Conservation (phyloP, 768 basidiomycete genomes). For the Leccinum fibrillosum region DNA sequence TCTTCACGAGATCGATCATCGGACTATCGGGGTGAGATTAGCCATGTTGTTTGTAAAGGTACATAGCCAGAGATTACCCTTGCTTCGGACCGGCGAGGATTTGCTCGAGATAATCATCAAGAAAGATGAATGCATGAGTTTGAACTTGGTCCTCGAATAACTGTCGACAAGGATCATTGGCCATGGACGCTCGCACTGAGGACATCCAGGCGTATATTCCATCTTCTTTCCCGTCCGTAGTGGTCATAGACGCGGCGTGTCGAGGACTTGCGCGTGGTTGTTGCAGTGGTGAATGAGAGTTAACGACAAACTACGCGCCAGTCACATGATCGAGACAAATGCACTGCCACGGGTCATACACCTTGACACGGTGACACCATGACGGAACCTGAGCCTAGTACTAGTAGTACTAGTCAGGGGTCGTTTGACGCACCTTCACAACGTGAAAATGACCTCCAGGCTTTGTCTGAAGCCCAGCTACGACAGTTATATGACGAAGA, state of each 20-base stretch:
- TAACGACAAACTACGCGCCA: conserved; percentile 24
- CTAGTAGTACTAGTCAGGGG: not conserved
- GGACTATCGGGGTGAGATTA: conserved; percentile 39
- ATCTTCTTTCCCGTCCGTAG: conserved; percentile 11
- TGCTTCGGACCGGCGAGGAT: conserved; percentile 64
- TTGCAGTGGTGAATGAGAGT: not conserved
- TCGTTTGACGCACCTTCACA: not conserved
- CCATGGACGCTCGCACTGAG: conserved; percentile 64
- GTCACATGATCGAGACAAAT: conserved; percentile 25
- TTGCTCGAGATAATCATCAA: conserved; percentile 72
- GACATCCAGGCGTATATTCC: conserved; percentile 72
- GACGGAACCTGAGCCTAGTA: conserved; percentile 4
- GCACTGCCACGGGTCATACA: not conserved
- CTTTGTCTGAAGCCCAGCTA: conserved; percentile 50
- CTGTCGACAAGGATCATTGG: conserved; percentile 66
- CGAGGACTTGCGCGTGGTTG: not conserved
- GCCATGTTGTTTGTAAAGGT: not conserved
- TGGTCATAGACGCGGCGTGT: conserved; percentile 8
- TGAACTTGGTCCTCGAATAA: conserved; percentile 72
- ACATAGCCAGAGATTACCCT: conserved; percentile 45
- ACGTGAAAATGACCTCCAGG: conserved; percentile 15
- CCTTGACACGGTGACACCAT: conserved; percentile 1
- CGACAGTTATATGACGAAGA: conserved; percentile 60
- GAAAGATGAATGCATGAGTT: conserved; percentile 71
- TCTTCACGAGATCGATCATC: conserved; percentile 79